A percentile compares a stretch with the other conserved stretches of the same genome.
Conservation (phyloP, 1,284 basidiomycete genomes). For the Cryptococcus amylolentus region DNA sequence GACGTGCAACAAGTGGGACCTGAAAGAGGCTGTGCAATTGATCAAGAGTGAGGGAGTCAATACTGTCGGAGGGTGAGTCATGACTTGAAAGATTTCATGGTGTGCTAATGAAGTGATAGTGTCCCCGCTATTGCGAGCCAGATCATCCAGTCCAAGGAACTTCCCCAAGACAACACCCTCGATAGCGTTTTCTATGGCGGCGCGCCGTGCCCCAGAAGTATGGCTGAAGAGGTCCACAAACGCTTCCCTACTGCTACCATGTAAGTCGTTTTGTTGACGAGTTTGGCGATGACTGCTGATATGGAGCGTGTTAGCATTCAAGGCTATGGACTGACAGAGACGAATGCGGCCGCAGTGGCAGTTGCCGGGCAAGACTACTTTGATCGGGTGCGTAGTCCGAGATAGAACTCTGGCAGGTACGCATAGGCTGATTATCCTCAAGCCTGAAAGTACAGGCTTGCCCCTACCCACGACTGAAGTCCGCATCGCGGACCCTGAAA, state of each 20-base stretch:
- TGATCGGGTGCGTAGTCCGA: conserved; percentile 20
- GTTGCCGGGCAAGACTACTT: conserved; percentile 40
- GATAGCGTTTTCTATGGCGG: conserved; percentile 43
- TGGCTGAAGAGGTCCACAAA: conserved; percentile 30
- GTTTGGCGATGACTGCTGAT: conserved; percentile 2
- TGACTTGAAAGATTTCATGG: background rate
- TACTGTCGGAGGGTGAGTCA: conserved; percentile 40
- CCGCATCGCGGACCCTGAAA: conserved; percentile 34
- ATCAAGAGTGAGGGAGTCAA: conserved; percentile 32
- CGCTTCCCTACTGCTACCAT: conserved; percentile 34
- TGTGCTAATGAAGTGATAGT: conserved; percentile 14
- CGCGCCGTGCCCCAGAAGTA: conserved; percentile 37
- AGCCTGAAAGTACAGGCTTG: conserved; percentile 22
- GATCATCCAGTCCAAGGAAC: conserved; percentile 31
- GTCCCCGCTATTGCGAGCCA: conserved; percentile 41
- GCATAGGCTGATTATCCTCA: background rate
- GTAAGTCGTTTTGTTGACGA: conserved; percentile 9
- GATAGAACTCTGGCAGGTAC: background rate
- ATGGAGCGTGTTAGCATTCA: conserved; percentile 22
- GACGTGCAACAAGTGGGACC: conserved; percentile 35
- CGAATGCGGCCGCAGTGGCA: conserved; percentile 37
- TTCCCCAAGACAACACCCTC: conserved; percentile 27
- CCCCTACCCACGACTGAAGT: conserved; percentile 35
- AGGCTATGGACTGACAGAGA: conserved; percentile 46
- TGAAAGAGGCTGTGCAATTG: conserved; percentile 29